phyloP scores from a whole-genome alignment of 2,329 filamentous ascomycete genomes.

The Monosporascus sp. region DNA sequence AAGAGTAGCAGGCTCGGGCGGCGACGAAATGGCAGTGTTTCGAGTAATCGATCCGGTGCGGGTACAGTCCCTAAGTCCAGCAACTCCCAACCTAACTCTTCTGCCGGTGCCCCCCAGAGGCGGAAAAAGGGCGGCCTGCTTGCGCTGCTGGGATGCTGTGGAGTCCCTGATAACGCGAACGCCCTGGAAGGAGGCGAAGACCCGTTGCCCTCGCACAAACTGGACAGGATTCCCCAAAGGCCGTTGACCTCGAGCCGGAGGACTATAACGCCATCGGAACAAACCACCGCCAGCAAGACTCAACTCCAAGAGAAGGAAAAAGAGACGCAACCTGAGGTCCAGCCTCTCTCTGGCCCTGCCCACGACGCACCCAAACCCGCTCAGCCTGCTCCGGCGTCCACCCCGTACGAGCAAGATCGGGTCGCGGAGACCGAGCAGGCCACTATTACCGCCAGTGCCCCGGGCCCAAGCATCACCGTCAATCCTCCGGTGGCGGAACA shows the following conservation, averaged over 20 bases:
- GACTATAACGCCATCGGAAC: constrained; percentile 48
- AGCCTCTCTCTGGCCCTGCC: constrained; percentile 13
- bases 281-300: constrained; percentile 35
- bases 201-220: constrained; percentile 49
- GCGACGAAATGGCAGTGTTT: constrained; percentile 62
- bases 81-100: constrained; percentile 48
- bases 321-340: constrained; percentile 26
- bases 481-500: constrained; percentile 31
- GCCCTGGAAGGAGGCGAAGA: constrained; percentile 48
- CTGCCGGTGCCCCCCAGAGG: constrained; percentile 39
- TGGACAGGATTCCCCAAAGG: constrained; percentile 50
- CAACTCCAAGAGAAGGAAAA: constrained; percentile 47
- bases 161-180: constrained; percentile 55
- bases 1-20: constrained; percentile 59
- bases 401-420: constrained; percentile 36
- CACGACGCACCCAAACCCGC: constrained; percentile 33
- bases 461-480: constrained; percentile 36
- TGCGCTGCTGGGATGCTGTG: constrained; percentile 62
- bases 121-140: constrained; percentile 53
- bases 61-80: constrained; percentile 46
- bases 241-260: constrained; percentile 51
- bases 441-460: constrained; percentile 29
- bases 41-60: constrained; percentile 56
- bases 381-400: constrained; percentile 41
- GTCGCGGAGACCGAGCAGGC: constrained; percentile 44